Evolutionary conservation across 2,329 filamentous ascomycete genomes (phyloP).

Genomic region (Chaetoscypha palmicola): DNA sequence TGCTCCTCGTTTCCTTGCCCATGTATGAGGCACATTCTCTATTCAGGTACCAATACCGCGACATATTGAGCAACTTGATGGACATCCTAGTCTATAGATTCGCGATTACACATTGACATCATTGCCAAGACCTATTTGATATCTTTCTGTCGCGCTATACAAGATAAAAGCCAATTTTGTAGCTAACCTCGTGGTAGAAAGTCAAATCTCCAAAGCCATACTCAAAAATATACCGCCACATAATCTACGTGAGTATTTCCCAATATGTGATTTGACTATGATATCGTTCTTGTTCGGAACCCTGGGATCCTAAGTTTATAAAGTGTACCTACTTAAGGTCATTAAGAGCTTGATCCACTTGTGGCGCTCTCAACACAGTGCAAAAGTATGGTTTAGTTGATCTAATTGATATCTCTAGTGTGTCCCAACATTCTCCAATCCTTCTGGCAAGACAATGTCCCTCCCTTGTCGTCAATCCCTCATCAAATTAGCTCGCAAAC

Average conservation of each 20-base stretch:
- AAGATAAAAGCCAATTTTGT: background rate
- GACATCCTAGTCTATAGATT: no score
- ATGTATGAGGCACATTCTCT: no score
- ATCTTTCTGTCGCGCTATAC: background rate
- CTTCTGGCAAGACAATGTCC: constrained; percentile 76
- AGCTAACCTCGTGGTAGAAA: background rate
- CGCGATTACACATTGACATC: background rate
- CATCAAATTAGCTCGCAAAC: constrained; percentile 67
- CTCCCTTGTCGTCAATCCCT: constrained; percentile 58
- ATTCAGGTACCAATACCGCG: background rate
- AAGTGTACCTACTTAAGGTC: no score
- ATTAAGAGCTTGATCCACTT: no score
- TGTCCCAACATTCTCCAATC: constrained; percentile 85
- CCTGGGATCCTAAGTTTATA: no score
- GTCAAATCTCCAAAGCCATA: constrained; percentile 38
- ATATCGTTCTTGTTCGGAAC: no score
- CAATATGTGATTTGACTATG: no score
- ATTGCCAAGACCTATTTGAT: background rate
- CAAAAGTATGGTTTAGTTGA: no score
- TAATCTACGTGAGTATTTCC: no score
- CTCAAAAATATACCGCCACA: constrained; percentile 75
- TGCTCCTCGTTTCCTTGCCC: no score
- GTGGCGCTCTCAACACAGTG: no score
- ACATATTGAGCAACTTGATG: background rate
- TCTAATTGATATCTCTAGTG: no score